Conservation (phyloP, 139 green algal species). For the Auxenochlorella pyrenoidosa region DNA sequence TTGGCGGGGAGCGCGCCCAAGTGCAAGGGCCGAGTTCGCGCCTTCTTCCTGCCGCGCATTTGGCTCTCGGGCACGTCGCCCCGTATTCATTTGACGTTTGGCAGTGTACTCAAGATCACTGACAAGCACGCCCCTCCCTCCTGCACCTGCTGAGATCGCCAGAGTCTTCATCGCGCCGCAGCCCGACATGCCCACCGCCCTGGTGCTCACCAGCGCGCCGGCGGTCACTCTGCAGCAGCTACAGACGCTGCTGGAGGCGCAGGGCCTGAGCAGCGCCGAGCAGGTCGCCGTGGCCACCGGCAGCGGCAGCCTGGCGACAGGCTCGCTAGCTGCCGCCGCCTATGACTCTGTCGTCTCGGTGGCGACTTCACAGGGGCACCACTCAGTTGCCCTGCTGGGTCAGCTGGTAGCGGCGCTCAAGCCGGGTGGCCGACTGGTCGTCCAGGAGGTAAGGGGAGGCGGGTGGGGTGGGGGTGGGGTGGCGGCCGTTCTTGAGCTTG, state of each 20-base stretch:
- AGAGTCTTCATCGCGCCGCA: too few relatives aligned
- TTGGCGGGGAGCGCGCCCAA: too few relatives aligned
- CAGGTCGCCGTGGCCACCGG: conserved; percentile 12
- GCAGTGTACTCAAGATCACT: too few relatives aligned
- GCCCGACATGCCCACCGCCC: background rate
- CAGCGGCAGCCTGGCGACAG: conserved; percentile 14
- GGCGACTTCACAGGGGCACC: conserved; percentile 17
- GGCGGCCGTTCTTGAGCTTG: too few relatives aligned
- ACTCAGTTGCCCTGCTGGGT: conserved; percentile 45
- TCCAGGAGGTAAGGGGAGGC: conserved; percentile 35
- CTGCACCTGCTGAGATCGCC: background rate
- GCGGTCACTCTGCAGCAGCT: background rate
- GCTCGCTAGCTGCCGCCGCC: background rate
- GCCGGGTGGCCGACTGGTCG: conserved; percentile 45
- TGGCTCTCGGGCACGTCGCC: too few relatives aligned
- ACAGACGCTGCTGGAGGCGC: conserved; percentile 11
- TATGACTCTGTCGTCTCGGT: conserved; percentile 34
- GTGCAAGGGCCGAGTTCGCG: too few relatives aligned
- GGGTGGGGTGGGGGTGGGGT: background rate
- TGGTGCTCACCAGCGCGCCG: conserved; percentile 20
- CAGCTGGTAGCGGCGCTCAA: conserved; percentile 24
- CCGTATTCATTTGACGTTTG: too few relatives aligned
- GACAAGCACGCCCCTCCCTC: too few relatives aligned
- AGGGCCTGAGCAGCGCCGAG: background rate
- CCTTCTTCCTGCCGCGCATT: too few relatives aligned